Base-by-base conservation (phyloP, 2,329 filamentous ascomycete species). In the Gyromitra esculenta region DNA sequence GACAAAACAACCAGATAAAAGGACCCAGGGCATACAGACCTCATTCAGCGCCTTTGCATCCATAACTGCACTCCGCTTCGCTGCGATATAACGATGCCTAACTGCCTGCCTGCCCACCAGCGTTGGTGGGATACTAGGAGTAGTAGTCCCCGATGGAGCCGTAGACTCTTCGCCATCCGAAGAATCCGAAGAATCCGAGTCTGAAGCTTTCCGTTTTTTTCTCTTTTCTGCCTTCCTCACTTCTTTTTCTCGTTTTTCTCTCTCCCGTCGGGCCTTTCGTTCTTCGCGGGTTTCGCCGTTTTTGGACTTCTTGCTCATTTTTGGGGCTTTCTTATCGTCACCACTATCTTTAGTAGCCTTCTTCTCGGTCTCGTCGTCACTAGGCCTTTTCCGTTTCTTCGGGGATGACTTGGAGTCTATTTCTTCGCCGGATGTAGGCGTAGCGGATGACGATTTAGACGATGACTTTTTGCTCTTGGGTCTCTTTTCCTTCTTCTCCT, bases 1-100 rank as follows among this genome's bases (percentile, higher is more conserved):
- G 71, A 21, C 18, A 81, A 37, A 25, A 11, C 21, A 15, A 48
- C 13, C n/a, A 31, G 37, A 5, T 1, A 7, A 15, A 21, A 41
- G 31, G 7, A 35, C 41, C 3, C 54, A 45, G 31, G 41, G 52
- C 43, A 52, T 37, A 81, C 85, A 83, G 85, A 94, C 92, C 89
- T 97, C 94, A 83, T 94, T 95, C 82, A 98, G 84, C 13, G 94
- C 92, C 81, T 91, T 90, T 63, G 90, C 88, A 83, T 97, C 92
- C 85, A 93, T 88, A 75, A 94, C 88, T 1, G 94, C 94, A 85
- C 91, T 89, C 81, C 90, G 90, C 86, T 98, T 98, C 81, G 96
- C 92, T 73, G 91, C 91, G 81, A 98, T 97, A 83, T 94, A 93
- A 76, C 93, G 88, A 80, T 92, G 90, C 78, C 95, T 87, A 60